A percentile compares a stretch with the other conserved stretches of the same genome.
phyloP scores from a whole-genome alignment of 345 rosid species.

The Abelmoschus esculentus region DNA sequence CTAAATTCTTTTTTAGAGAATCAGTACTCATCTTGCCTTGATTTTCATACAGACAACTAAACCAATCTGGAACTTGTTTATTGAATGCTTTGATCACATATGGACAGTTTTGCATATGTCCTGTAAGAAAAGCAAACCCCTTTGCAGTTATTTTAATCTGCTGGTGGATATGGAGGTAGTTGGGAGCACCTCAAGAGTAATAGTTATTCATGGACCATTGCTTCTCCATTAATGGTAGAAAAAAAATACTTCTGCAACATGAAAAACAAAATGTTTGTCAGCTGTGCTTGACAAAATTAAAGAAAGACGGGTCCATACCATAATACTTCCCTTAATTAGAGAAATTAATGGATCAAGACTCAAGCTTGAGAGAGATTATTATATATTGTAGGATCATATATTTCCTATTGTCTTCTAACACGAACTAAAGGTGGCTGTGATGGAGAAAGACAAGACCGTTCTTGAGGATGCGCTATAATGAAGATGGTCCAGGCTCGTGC shows the following conservation, averaged over 20 bases:
- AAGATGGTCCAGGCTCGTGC: too few species aligned
- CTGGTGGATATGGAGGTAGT: not conserved
- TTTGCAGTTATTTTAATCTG: not conserved
- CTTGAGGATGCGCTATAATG: too few species aligned
- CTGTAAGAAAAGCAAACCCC: not conserved
- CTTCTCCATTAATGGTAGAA: not conserved
- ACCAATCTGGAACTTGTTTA: not conserved
- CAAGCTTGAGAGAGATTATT: not conserved
- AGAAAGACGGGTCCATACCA: not conserved
- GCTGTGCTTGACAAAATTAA: not conserved
- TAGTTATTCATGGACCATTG: constrained; percentile 4
- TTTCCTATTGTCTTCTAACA: too few species aligned
- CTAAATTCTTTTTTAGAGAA: too few species aligned
- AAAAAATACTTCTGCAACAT: not conserved
- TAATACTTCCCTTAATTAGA: not conserved
- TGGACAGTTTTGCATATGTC: not conserved
- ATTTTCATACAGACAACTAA: not conserved
- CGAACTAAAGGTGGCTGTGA: too few species aligned
- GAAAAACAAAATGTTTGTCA: not conserved
- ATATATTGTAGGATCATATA: not conserved
- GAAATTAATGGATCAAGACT: not conserved
- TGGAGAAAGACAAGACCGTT: too few species aligned
- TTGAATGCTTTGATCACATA: not conserved
- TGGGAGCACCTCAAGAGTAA: constrained; percentile 1
- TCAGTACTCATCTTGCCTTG: too few species aligned